Evolutionary conservation across 305 asterid genomes (phyloP).

Genomic region (Solanum hybrid): DNA sequence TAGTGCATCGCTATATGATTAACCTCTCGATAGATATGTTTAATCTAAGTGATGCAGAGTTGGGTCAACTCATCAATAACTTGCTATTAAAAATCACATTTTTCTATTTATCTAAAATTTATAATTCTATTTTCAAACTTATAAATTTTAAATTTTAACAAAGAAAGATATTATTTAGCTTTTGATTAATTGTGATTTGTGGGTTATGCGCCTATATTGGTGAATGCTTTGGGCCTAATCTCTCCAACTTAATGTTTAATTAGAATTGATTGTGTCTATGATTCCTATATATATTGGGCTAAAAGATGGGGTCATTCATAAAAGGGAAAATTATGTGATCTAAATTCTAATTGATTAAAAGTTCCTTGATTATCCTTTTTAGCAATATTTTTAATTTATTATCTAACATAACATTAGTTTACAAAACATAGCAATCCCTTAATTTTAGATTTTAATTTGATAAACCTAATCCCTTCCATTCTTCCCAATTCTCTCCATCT

Average conservation of each 20-base stretch:
- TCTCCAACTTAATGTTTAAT: no score
- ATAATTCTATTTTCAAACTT: no score
- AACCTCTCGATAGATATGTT: no score
- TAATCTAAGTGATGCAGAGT: no score
- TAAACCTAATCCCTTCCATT: not conserved
- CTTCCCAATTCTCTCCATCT: rapidly evolving
- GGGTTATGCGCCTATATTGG: not conserved
- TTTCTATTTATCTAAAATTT: no score
- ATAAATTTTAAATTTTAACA: no score
- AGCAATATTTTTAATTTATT: not conserved
- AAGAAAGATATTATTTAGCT: no score
- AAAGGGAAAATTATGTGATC: not conserved
- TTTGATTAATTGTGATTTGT: no score
- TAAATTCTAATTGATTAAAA: not conserved
- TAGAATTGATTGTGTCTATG: not conserved
- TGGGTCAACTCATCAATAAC: no score
- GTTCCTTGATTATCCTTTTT: not conserved
- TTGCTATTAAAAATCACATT: no score
- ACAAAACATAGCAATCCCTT: not conserved
- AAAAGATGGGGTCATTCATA: not conserved
- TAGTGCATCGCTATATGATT: no score
- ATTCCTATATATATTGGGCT: not conserved
- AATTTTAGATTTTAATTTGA: not conserved
- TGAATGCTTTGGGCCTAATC: not conserved
- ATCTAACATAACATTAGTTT: not conserved